phyloP scores from a whole-genome alignment of 768 basidiomycete genomes.

The Mycena pura region DNA sequence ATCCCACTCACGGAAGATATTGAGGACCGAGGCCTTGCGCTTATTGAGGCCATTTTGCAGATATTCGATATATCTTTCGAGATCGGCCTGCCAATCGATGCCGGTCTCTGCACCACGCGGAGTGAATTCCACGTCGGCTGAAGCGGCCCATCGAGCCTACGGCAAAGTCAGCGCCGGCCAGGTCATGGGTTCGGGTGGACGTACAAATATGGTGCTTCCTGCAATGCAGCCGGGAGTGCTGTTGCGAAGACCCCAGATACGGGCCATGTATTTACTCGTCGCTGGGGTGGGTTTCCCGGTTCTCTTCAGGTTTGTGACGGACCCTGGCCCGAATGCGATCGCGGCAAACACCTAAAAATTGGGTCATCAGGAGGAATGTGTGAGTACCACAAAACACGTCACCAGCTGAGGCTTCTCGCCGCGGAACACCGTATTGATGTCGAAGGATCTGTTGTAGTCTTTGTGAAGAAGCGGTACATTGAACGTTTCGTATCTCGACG shows the following conservation, averaged over 20 bases:
- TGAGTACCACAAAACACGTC: too few relatives aligned
- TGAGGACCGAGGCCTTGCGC: background rate
- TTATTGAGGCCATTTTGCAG: background rate
- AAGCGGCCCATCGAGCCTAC: background rate
- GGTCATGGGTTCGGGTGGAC: too few relatives aligned
- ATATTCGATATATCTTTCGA: background rate
- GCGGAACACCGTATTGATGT: background rate
- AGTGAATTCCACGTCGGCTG: background rate
- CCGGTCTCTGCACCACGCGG: background rate
- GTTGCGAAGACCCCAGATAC: too few relatives aligned
- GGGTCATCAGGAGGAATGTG: background rate
- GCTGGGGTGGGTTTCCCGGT: too few relatives aligned
- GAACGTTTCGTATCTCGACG: background rate
- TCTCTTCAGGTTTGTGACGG: background rate
- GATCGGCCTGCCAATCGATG: background rate
- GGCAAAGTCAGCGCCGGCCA: too few relatives aligned
- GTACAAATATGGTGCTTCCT: too few relatives aligned
- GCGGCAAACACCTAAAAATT: background rate
- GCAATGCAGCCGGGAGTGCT: too few relatives aligned
- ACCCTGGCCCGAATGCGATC: background rate
- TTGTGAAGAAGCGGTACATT: background rate
- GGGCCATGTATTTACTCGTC: too few relatives aligned
- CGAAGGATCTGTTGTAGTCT: background rate
- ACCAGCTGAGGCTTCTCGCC: background rate
- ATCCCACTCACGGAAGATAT: background rate